These are phyloP conservation scores for Trapa incisa DNA, from an alignment of 345 rosid genomes.

Conservation along the genomic window DNA sequence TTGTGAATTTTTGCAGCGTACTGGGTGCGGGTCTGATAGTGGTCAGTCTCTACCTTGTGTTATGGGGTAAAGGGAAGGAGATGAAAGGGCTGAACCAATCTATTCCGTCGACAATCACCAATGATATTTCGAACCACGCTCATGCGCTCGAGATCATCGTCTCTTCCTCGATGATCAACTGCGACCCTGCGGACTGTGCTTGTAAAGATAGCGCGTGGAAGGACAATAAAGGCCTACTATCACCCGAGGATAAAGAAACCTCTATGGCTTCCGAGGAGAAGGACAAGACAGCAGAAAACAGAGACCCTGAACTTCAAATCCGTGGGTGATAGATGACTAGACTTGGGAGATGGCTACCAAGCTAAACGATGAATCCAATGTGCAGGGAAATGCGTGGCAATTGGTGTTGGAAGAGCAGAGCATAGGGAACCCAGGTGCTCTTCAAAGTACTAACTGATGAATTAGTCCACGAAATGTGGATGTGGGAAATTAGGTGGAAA, in stretches of 20 bases:
- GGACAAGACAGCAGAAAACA: not conserved
- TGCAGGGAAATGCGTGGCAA: too few species aligned
- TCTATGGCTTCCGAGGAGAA: not conserved
- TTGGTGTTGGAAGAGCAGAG: too few species aligned
- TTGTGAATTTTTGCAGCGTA: conserved; percentile 7
- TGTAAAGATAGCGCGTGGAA: not conserved
- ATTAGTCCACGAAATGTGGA: too few species aligned
- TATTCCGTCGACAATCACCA: not conserved
- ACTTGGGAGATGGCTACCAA: too few species aligned
- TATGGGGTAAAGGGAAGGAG: conserved; percentile 19
- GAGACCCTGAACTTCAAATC: not conserved
- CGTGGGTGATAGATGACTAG: too few species aligned
- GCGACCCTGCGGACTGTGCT: not conserved
- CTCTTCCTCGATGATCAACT: not conserved
- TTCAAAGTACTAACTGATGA: too few species aligned
- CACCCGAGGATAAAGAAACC: not conserved
- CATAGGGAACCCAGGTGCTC: too few species aligned
- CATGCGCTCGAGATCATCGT: not conserved
- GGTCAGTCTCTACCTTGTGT: conserved; percentile 13
- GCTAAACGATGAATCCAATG: too few species aligned
- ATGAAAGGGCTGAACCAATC: not conserved
- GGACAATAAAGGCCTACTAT: not conserved
- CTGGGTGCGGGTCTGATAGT: conserved; percentile 17
- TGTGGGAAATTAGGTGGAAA: too few species aligned
- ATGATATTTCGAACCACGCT: not conserved